Evolutionary conservation across 768 basidiomycete genomes (phyloP), one percentile per base, ranked within the genome.

Genomic region (Suillus lakei): DNA sequence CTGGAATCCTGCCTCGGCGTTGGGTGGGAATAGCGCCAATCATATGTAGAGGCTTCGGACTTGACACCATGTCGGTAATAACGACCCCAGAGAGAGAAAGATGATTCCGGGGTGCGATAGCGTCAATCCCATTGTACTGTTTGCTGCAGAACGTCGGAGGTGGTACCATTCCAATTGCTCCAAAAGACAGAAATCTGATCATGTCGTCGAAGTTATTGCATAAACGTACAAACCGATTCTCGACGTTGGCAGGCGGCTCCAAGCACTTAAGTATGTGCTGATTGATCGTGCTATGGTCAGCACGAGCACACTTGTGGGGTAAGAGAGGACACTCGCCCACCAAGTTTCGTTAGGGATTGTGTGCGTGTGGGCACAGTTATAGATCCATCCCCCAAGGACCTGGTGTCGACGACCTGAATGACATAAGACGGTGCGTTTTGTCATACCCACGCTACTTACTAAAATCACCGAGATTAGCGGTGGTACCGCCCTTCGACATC

Each of bases 341-440:
- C 78, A 79, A 21, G 69, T 73, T 62, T 78, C 72, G 15, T 79
- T 72, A 8, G 76, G 28, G 21, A 75, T 71, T 5, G 63, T 66
- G 9, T 43, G 32, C 10, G 41, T 59, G 30, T 77, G 75, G 0
- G 67, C 55, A 13, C 61, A 63, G 56, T 73, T 76, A n/a, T 69
- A 77, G 15, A 78, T 67, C 75, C 75, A 78, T 10, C 77, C 78
- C 28, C 73, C 74, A 5, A 78, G 65, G 4, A 78, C 61, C 34
- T 69, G 66, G 36, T 74, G 50, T 16, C 74, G 69, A 54, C 60
- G 67, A 12, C 39, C 70, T 69, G 16, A 28, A 44, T n/a, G 26
- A 55, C 12, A 53, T 62, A 8, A 6, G 44, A 8, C 10, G 23
- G 13, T 16, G 7, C 13, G 18, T 23, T 2, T 38, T 51, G 12